phyloP scores from a whole-genome alignment of 2,329 filamentous ascomycete species.

The Aspergillus neoniger region DNA sequence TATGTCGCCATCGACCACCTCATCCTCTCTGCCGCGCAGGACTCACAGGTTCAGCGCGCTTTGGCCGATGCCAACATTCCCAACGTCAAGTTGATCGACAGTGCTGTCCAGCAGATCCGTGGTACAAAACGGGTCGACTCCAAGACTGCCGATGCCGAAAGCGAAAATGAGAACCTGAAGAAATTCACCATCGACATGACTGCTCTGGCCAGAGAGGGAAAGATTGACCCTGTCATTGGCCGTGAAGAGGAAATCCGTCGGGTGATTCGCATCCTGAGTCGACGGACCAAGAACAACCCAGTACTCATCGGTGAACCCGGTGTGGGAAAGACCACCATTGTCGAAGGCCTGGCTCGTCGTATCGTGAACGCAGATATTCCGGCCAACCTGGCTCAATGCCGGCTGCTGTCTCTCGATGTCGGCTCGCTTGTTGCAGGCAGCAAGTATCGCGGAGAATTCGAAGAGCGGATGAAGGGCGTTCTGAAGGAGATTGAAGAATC shows the following conservation, averaged over 20 bases:
- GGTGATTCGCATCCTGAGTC: constrained; percentile 86
- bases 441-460: constrained; percentile 98
- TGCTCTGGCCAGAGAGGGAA: constrained; percentile 90
- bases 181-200: constrained; percentile 99
- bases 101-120: constrained; percentile 86
- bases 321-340: constrained; percentile 97
- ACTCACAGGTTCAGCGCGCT: constrained; percentile 69
- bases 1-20: constrained; percentile 95
- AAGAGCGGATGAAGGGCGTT: constrained; percentile 99
- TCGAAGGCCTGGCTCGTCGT: constrained; percentile 90
- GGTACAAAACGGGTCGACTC: constrained; percentile 93
- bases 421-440: constrained; percentile 93
- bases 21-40: constrained; percentile 81
- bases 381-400: constrained; percentile 91
- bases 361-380: constrained; percentile 97
- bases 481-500: constrained; percentile 94
- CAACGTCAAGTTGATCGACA: constrained; percentile 85
- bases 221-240: constrained; percentile 96
- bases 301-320: constrained; percentile 96
- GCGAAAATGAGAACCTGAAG: constrained; percentile 91
- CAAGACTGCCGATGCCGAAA: constrained; percentile 88
- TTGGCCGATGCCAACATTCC: constrained; percentile 88
- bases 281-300: constrained; percentile 97
- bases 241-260: constrained; percentile 93
- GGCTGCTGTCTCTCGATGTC: constrained; percentile 90